Percentiles rank a stretch among this genome's conserved stretches.
Conservation (phyloP, 331 rosid species). For the Dryas integrifolia region DNA sequence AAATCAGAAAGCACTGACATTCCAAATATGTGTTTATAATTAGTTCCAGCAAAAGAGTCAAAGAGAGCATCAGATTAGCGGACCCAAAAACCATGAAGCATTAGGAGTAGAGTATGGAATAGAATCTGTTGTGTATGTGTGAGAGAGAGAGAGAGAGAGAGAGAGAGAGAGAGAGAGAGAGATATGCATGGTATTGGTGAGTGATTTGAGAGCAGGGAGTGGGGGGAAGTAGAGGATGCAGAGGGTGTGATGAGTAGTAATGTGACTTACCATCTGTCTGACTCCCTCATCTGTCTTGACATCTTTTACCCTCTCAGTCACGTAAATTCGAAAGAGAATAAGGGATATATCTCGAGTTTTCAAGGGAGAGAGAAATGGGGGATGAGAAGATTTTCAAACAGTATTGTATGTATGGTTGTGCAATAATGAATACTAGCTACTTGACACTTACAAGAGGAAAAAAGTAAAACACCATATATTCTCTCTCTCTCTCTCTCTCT, state of each 20-base stretch:
- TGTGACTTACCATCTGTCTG: conserved; percentile 57
- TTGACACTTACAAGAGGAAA: background rate
- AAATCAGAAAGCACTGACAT: conserved; percentile 40
- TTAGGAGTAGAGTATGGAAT: background rate
- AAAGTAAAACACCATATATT: too few relatives aligned
- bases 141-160: background rate
- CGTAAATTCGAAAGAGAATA: conserved; percentile 49
- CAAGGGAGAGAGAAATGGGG: background rate
- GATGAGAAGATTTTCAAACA: background rate
- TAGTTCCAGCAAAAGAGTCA: conserved; percentile 28
- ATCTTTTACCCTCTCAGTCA: conserved; percentile 75
- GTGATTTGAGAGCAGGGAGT: conserved; percentile 55
- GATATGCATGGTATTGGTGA: background rate
- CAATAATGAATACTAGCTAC: conserved; percentile 14
- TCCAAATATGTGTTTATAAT: conserved; percentile 37
- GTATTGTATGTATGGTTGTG: conserved; percentile 20
- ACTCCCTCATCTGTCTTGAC: conserved; percentile 34
- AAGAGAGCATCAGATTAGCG: conserved; percentile 22
- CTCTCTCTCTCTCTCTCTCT: too few relatives aligned
- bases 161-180: conserved; percentile 27
- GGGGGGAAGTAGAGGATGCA: conserved; percentile 29
- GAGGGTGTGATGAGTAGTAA: conserved; percentile 30
- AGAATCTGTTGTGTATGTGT: background rate
- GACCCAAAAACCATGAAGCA: conserved; percentile 32
- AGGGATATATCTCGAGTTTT: conserved; percentile 39